phyloP scores from a whole-genome alignment of 2,329 filamentous ascomycete genomes.

The Monilinia vaccinii-corymbosi region DNA sequence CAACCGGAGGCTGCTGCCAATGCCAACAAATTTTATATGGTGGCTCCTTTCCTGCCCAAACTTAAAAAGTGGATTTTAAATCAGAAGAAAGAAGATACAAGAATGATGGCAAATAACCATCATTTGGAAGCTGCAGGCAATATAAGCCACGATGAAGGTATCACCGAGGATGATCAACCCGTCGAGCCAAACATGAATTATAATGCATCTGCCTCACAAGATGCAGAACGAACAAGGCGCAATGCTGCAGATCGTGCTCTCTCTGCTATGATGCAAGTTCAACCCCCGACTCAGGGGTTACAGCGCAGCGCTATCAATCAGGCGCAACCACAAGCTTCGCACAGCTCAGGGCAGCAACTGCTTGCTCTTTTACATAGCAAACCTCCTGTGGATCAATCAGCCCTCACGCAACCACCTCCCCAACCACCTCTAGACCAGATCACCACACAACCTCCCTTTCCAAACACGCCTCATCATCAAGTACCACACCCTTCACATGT shows the following conservation, averaged over 20 bases:
- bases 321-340: constrained; percentile 13
- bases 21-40: constrained; percentile 90
- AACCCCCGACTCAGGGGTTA: constrained; percentile 42
- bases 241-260: constrained; percentile 32
- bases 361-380: constrained; percentile 42
- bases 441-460: constrained; percentile 40
- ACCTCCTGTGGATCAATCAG: constrained; percentile 14
- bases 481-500: constrained; percentile 41
- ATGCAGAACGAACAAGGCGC: neutral
- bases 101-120: constrained; percentile 34
- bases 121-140: constrained; percentile 34
- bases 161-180: constrained; percentile 51
- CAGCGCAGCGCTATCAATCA: constrained; percentile 27
- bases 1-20: constrained; percentile 47
- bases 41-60: constrained; percentile 79
- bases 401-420: constrained; percentile 29
- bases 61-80: constrained; percentile 86
- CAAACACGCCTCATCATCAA: constrained; percentile 49
- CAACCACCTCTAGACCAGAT: constrained; percentile 48
- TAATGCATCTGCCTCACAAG: constrained; percentile 13
- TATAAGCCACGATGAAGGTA: constrained; percentile 44
- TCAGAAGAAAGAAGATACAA: constrained; percentile 64
- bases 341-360: constrained; percentile 38
- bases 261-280: constrained; percentile 46
- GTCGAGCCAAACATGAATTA: constrained; percentile 15